phyloP scores from a whole-genome alignment of 306 rosid genomes.

The Pyrus communis region DNA sequence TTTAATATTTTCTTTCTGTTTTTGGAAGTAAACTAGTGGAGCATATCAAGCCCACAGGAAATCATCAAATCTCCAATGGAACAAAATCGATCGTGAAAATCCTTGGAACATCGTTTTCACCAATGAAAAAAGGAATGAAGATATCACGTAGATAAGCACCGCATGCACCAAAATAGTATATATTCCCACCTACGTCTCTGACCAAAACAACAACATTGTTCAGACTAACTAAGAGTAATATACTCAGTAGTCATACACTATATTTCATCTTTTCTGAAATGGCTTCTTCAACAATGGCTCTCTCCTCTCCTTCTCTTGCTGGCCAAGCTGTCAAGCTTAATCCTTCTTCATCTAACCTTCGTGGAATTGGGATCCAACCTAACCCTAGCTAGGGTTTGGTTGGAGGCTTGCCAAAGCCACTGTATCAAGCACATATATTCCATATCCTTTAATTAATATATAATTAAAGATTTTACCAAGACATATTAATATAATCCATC shows the following conservation, averaged over 20 bases:
- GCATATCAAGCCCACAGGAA: not conserved
- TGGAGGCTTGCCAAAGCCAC: too few relatives aligned
- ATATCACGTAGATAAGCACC: slow-evolving; percentile 16
- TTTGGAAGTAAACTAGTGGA: not conserved
- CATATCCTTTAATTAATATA: too few relatives aligned
- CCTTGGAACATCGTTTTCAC: not conserved
- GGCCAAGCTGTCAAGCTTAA: too few relatives aligned
- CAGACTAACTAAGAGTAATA: too few relatives aligned
- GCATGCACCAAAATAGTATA: not conserved
- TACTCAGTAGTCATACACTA: not conserved
- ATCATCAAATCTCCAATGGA: not conserved
- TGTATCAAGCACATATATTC: too few relatives aligned
- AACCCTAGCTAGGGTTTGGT: too few relatives aligned
- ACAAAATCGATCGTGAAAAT: not conserved
- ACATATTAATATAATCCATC: too few relatives aligned
- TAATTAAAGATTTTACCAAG: too few relatives aligned
- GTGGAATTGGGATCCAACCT: too few relatives aligned
- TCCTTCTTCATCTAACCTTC: too few relatives aligned
- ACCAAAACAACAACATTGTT: not conserved
- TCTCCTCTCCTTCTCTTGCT: too few relatives aligned
- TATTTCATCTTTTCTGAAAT: not conserved
- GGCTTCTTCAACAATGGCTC: too few relatives aligned
- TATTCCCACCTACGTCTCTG: not conserved
- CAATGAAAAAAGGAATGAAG: slow-evolving; percentile 21
- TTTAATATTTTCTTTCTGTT: not conserved